These are phyloP conservation scores for Saturnispora quitensis DNA, from an alignment of 805 yeast species.

Conservation along the genomic window DNA sequence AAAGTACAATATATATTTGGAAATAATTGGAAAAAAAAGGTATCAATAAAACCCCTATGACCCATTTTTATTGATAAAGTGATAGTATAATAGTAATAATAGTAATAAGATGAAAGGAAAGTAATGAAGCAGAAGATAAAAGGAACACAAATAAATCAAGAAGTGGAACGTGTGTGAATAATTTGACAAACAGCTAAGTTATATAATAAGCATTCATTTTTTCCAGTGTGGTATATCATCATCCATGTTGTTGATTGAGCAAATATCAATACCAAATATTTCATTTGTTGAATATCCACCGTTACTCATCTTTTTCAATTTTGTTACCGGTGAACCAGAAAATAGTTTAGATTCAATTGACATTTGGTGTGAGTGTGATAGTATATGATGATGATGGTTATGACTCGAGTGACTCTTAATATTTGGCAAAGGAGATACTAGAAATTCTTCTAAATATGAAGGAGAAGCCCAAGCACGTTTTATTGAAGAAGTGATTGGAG, in stretches of 20 bases:
- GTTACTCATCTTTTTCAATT: not conserved
- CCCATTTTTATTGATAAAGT: not conserved
- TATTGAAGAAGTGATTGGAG: slow-evolving; percentile 29
- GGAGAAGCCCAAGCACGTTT: slow-evolving; percentile 59
- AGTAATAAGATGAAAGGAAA: not conserved
- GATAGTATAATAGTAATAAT: not conserved
- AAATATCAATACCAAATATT: slow-evolving; percentile 50
- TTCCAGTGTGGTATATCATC: slow-evolving; percentile 13
- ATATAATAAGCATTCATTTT: not conserved
- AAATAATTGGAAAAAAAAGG: not conserved
- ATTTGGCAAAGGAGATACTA: slow-evolving; percentile 38
- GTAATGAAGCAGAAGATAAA: not conserved
- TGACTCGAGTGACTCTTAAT: not conserved
- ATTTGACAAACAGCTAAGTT: not conserved
- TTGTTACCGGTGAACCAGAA: not conserved
- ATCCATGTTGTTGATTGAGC: slow-evolving; percentile 28
- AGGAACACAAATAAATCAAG: not conserved
- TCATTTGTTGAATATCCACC: slow-evolving; percentile 33
- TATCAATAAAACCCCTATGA: not conserved
- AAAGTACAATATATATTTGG: not conserved
- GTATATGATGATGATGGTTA: not conserved
- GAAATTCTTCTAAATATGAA: slow-evolving; percentile 56
- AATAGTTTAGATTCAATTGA: not conserved
- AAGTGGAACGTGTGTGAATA: not conserved
- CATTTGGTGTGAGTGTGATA: not conserved